Percentiles rank a stretch among this genome's conserved stretches.
Evolutionary conservation across 139 green algal species (phyloP).

Genomic region (Marvania coccoides): DNA sequence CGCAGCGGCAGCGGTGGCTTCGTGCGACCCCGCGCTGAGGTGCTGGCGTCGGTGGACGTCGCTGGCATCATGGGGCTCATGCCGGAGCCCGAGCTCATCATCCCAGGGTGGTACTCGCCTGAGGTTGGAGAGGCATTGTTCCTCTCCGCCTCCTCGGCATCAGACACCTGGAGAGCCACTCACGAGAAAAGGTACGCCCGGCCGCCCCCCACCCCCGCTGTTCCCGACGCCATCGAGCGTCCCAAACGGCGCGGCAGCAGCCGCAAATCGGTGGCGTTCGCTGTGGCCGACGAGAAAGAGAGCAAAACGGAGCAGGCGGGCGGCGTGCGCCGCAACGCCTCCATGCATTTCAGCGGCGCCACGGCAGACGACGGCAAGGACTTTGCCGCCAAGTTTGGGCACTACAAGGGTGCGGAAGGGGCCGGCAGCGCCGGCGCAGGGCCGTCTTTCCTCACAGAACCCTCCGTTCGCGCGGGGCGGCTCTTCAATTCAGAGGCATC

Average conservation of each 20-base stretch:
- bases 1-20: neutral
- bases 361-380: slow-evolving; percentile 4
- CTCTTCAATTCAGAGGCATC: slow-evolving; percentile 4
- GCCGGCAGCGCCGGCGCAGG: neutral
- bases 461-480: slow-evolving; percentile 7
- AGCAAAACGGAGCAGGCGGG: neutral
- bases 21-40: neutral
- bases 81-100: neutral
- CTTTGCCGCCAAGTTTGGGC: slow-evolving; percentile 25
- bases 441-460: neutral
- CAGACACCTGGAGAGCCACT: neutral
- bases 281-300: neutral
- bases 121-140: slow-evolving; percentile 7
- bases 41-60: slow-evolving; percentile 23
- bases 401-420: slow-evolving; percentile 17
- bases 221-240: neutral
- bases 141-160: neutral
- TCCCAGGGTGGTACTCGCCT: slow-evolving; percentile 13
- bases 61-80: slow-evolving; percentile 26
- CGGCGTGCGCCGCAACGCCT: slow-evolving; percentile 7
- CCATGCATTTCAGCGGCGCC: slow-evolving; percentile 10
- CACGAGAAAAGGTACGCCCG: neutral
- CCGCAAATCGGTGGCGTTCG: neutral
- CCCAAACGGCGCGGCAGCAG: neutral
- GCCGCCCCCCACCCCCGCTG: neutral